phyloP scores from a whole-genome alignment of 306 rosid genomes.

The Acacia crassicarpa region DNA sequence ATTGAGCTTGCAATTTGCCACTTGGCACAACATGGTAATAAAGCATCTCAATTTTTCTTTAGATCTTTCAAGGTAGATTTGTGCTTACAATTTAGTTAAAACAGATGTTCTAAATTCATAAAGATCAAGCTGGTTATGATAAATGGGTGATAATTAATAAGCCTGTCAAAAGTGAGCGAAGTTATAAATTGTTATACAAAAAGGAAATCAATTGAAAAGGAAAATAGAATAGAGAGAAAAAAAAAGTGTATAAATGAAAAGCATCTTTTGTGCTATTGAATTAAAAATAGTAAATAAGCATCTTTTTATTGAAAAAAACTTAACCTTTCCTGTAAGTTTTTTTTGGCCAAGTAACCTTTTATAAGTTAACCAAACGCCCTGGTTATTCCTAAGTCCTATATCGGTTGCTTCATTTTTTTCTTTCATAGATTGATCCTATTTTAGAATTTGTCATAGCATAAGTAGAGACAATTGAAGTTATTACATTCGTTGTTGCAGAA shows the following conservation, averaged over 20 bases:
- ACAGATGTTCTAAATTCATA: neutral
- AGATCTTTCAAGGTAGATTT: neutral
- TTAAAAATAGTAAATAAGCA: neutral
- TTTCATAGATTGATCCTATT: neutral
- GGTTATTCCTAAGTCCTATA: neutral
- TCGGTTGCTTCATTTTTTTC: neutral
- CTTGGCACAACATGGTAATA: conserved; percentile 93
- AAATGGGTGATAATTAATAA: neutral
- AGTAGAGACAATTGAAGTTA: neutral
- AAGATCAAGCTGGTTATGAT: neutral
- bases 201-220: neutral
- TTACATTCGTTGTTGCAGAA: conserved; percentile 48
- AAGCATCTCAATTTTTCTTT: conserved; percentile 16
- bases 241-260: neutral
- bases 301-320: neutral
- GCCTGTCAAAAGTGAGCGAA: neutral
- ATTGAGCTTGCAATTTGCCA: conserved; percentile 97
- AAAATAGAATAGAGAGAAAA: neutral
- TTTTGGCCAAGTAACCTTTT: neutral
- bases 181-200: neutral
- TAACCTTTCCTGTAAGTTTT: neutral
- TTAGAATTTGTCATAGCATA: neutral
- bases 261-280: neutral
- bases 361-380: neutral
- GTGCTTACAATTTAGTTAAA: neutral